Evolutionary conservation across 257 asterid genomes (phyloP), one percentile per base, ranked within the genome.

Genomic region (Nicotiana tomentosiformis): DNA sequence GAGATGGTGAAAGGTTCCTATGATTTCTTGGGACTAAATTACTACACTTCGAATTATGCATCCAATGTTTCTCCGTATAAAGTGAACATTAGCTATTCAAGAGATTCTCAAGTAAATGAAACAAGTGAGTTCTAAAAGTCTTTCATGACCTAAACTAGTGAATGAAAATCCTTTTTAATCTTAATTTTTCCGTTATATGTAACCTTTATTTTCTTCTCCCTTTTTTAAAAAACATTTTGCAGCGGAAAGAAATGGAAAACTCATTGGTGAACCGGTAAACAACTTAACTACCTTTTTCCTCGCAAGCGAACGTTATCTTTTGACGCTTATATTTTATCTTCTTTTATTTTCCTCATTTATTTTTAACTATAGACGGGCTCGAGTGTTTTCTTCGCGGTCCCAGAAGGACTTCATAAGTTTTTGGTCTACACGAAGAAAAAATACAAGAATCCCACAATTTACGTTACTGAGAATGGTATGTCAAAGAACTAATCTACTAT

Each of bases 1-100:
- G 33, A 53, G 16, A 30, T 30, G 30, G 12, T 87, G n/a, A 82
- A 64, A 20, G 81, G 84, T 1, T 84, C 87, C 4, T 84, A n/a
- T 46, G 89, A 87, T 79, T 86, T 67, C 29, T 68, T 86, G 20
- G 89, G 87, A 39, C 0, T 86, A 53, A 84, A 84, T 70, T 86
- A 86, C 70, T 84, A 86, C 43, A 86, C 85, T 12, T 53, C 84
- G 1, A 43, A 46, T 23, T 86, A 77, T 65, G 84, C 61, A 11
- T 10, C 32, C 16, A 26, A 83, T 66, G 77, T 29, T 23, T 18
- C n/a, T 10, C 18, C 10, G 0, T 23, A 37, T 20, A 65, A 53
- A 10, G 3, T 56, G 1, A 83, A 83, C 33, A 10, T 82, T 9
- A 84, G 84, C 49, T 82, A 32, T 10, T 4, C 84, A 5, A 81